Base-by-base conservation (phyloP, 805 yeast genomes). In the Wickerhamiella sergipiensis region DNA sequence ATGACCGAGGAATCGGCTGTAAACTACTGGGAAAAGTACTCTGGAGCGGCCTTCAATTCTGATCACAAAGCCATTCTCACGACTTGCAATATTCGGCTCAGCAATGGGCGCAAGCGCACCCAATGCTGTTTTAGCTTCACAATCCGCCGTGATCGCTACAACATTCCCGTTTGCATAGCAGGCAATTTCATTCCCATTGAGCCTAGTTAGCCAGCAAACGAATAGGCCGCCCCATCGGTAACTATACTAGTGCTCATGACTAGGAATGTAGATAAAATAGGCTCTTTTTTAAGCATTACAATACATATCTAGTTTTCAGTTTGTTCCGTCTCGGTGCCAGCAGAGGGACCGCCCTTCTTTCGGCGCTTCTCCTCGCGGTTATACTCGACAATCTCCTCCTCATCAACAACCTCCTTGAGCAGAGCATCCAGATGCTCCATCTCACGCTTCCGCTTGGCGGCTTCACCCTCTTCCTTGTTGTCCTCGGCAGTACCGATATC, bases 1-100 rank as follows among this genome's bases (percentile, higher is more conserved):
- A 84, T 90, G 95, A 81, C 88, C 47, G 97, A 89, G 64, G 96
- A 89, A 58, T 84, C 95, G 61, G 94, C 96, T 24, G 97, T 90
- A 18, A 89, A 87, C 60, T 90, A 87, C 64, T 90, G 97, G 97
- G 97, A 90, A 61, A 89, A 89, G 64, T 90, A 89, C 61, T 96
- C 96, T 2, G 88, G 95, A 3, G 85, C 89, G 61, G 97, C 97
- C 4, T 89, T 90, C 67, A 97, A 90, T 61, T 84, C 89, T 58
- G 90, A 92, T 1, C 97, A 89, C 61, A 90, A 90, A 63, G 96
- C 97, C 0, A 95, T 90, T 3, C 68, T 90, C 58, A 89, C 96
- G 0, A 83, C 95, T 64, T 90, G 97, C 68, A 86, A 83, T 58
- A 71, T 90, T 53, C 72, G 94, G 59, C 81, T 94, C 0, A 79